Evolutionary conservation across 129 eudicot species (phyloP).

Genomic region (Logfia minima): DNA sequence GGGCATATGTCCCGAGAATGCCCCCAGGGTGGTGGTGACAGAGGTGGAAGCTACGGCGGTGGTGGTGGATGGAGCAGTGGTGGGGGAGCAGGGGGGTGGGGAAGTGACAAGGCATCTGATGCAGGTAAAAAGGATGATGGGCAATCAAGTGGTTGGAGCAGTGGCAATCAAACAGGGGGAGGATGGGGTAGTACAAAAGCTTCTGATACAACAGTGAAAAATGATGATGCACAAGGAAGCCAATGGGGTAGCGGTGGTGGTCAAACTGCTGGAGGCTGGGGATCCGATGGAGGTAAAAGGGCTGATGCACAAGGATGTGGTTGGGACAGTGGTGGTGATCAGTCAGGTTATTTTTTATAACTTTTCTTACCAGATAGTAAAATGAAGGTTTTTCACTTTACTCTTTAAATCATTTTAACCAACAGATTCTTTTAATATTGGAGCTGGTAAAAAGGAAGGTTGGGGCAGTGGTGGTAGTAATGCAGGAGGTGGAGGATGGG

Average conservation of each 20-base stretch:
- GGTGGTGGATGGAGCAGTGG: not conserved
- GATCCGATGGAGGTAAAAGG: slow-evolving; percentile 7
- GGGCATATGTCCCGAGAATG: slow-evolving; percentile 36
- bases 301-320: slow-evolving; percentile 26
- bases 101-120: slow-evolving; percentile 32
- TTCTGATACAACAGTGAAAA: slow-evolving; percentile 22
- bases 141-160: slow-evolving; percentile 27
- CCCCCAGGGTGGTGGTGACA: slow-evolving; percentile 28
- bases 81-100: slow-evolving; percentile 33
- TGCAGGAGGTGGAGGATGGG: slow-evolving; percentile 27
- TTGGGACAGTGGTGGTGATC: slow-evolving; percentile 35
- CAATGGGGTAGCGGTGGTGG: slow-evolving; percentile 24
- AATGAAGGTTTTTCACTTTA: not conserved
- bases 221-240: slow-evolving; percentile 28
- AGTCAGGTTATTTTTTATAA: slow-evolving; percentile 3
- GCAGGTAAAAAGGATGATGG: slow-evolving; percentile 23
- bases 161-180: slow-evolving; percentile 26
- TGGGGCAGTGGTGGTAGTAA: slow-evolving; percentile 22
- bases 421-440: not conserved
- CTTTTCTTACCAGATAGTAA: not conserved
- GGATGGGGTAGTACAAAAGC: slow-evolving; percentile 24
- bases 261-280: slow-evolving; percentile 21
- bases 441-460: slow-evolving; percentile 32
- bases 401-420: not conserved
- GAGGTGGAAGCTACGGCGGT: slow-evolving; percentile 10